Percentiles rank a stretch among this genome's conserved stretches.
phyloP scores from a whole-genome alignment of 208 protist species.

The Paratrypanosoma confusum region DNA sequence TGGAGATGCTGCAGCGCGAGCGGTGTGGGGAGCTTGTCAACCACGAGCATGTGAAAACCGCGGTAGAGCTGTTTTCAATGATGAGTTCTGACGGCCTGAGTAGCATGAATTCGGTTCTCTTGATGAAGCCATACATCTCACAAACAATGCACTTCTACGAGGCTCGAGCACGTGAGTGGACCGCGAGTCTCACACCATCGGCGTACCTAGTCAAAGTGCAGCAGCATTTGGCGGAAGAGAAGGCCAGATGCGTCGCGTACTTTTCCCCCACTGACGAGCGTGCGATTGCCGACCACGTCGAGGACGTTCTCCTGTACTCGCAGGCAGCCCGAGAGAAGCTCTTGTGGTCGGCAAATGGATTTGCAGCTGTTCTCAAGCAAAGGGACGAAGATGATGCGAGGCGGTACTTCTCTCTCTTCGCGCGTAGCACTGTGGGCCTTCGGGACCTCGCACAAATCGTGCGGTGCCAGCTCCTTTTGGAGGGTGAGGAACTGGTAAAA shows the following conservation, averaged over 20 bases:
- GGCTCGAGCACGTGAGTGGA: conserved; percentile 26
- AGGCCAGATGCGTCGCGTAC: conserved; percentile 37
- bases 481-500: conserved; percentile 31
- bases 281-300: conserved; percentile 45
- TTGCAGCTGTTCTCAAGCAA: conserved; percentile 23
- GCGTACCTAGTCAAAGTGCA: conserved; percentile 36
- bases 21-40: conserved; percentile 18
- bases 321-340: conserved; percentile 25
- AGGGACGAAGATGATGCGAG: conserved; percentile 37
- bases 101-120: conserved; percentile 55
- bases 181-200: conserved; percentile 10
- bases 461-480: conserved; percentile 29
- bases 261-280: conserved; percentile 40
- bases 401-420: conserved; percentile 55
- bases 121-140: conserved; percentile 55
- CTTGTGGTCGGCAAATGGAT: conserved; percentile 29
- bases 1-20: conserved; percentile 38
- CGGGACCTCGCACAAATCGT: conserved; percentile 26
- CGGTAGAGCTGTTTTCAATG: conserved; percentile 60
- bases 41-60: conserved; percentile 32
- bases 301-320: conserved; percentile 44
- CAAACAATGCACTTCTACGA: conserved; percentile 46
- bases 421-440: conserved; percentile 27
- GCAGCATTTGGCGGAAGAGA: conserved; percentile 28
- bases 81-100: conserved; percentile 55